phyloP scores from a whole-genome alignment of 768 basidiomycete genomes.

The Hygrophorus pudorinus region DNA sequence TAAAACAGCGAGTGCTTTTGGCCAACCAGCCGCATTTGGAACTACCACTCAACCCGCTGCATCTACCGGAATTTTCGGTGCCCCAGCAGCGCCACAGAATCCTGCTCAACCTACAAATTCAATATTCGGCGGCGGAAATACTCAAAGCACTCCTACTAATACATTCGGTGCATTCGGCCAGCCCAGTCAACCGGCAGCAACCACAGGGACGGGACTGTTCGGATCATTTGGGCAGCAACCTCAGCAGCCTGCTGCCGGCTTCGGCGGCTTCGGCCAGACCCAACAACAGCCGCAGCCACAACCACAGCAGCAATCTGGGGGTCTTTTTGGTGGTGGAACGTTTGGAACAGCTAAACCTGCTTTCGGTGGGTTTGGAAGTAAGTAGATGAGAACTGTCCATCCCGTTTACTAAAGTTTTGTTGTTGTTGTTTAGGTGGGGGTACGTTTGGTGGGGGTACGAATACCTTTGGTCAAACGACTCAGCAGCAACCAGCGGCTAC shows the following conservation, averaged over 20 bases:
- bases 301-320: neutral
- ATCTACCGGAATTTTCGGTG: slow-evolving; percentile 35
- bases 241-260: slow-evolving; percentile 14
- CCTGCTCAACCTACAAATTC: slow-evolving; percentile 17
- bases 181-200: slow-evolving; percentile 22
- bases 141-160: slow-evolving; percentile 21
- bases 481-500: slow-evolving; percentile 7
- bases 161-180: slow-evolving; percentile 48
- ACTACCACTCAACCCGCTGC: slow-evolving; percentile 25
- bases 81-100: slow-evolving; percentile 26
- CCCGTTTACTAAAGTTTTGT: too few species aligned
- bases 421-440: neutral
- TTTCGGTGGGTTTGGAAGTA: slow-evolving; percentile 19
- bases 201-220: slow-evolving; percentile 29
- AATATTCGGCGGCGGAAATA: slow-evolving; percentile 28
- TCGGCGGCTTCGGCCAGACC: slow-evolving; percentile 25
- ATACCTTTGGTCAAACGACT: slow-evolving; percentile 26
- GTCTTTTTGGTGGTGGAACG: slow-evolving; percentile 3
- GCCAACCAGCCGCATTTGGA: slow-evolving; percentile 40
- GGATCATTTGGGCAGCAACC: slow-evolving; percentile 25
- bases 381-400: neutral
- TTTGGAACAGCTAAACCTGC: slow-evolving; percentile 11
- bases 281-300: slow-evolving; percentile 14
- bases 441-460: slow-evolving; percentile 11
- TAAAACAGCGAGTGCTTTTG: slow-evolving; percentile 62